Base-by-base conservation (phyloP, 345 rosid species). In the Bretschneidera sinensis region DNA sequence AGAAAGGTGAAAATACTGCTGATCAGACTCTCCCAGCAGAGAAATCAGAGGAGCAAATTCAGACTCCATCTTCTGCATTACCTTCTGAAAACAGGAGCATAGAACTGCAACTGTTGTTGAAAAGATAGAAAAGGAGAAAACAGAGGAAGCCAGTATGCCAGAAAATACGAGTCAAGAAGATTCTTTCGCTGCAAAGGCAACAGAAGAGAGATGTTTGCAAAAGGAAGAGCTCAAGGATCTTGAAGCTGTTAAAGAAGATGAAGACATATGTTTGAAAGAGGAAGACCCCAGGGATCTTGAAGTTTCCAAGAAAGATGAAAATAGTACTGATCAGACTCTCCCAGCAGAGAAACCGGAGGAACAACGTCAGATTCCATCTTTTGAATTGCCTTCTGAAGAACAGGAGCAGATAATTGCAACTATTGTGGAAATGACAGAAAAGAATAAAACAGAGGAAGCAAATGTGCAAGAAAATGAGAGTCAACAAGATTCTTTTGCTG, bases 351-450 rank as follows among this genome's bases (percentile, higher is more conserved):
- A 51, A 66, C 6, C 48, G 1, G 64, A 39, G 24, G 73, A 69
- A 59, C 24, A 71, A 33, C 9, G 43, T 49, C 52, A 68, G 25
- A 69, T 53, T 43, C 61, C 61, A 47, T 20, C 63, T 48, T 34
- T 70, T 33, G 39, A 50, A 28, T 11, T 39, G 45, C 16, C 45
- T 7, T 1, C 11, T 2, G 10, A 48, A 19, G 22, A 48, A 4
- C 52, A 17, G 52, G 21, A 14, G 21, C 52, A 48, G 22, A 11
- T 1, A 10, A 48, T 13, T 45, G 4, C 13, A 18, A 48, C 20
- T 5, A 20, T 6, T 1, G 21, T 11, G 2, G 22, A 48, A 19
- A 48, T 6, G 9, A 48, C 17, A 4, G 6, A 6, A 47, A 4
- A 6, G 19, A 13, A 47, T 4, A 16, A 47, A n/a, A 47, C 7